Evolutionary conservation across 2,329 filamentous ascomycete species (phyloP).

Genomic region (Curvularia sp.): DNA sequence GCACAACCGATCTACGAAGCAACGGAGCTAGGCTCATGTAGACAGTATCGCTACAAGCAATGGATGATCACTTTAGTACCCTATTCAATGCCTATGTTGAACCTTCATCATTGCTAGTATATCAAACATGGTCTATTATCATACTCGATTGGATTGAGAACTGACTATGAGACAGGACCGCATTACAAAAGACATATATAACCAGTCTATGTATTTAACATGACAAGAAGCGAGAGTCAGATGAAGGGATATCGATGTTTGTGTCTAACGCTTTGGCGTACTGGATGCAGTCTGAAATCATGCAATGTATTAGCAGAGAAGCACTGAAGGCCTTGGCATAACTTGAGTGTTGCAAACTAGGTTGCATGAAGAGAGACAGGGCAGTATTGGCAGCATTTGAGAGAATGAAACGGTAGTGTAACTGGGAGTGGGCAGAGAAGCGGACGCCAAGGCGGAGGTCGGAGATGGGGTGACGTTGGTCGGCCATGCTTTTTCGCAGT

Average conservation of each 20-base stretch:
- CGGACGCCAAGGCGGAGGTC: neutral
- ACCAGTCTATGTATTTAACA: too few relatives aligned
- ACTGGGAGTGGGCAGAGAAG: neutral
- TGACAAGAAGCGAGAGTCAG: too few relatives aligned
- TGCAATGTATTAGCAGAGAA: too few relatives aligned
- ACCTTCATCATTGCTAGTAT: neutral
- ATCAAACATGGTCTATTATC: neutral
- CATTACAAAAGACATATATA: too few relatives aligned
- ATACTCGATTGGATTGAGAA: neutral
- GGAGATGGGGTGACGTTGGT: conserved; percentile 30
- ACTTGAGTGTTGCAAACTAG: neutral
- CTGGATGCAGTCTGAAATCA: too few relatives aligned
- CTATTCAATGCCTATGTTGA: neutral
- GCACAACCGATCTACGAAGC: neutral
- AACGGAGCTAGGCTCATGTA: neutral
- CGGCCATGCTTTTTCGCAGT: conserved; percentile 23
- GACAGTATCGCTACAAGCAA: neutral
- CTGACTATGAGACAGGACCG: neutral
- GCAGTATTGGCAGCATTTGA: neutral
- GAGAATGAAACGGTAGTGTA: neutral
- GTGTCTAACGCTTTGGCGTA: too few relatives aligned
- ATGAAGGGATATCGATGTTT: too few relatives aligned
- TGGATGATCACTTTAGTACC: neutral
- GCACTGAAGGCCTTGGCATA: neutral
- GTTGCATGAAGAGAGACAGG: neutral